Percentiles rank a stretch among this genome's conserved stretches.
phyloP scores from a whole-genome alignment of 371 early-diverging fungal genomes.

The Mucor circinelloides region DNA sequence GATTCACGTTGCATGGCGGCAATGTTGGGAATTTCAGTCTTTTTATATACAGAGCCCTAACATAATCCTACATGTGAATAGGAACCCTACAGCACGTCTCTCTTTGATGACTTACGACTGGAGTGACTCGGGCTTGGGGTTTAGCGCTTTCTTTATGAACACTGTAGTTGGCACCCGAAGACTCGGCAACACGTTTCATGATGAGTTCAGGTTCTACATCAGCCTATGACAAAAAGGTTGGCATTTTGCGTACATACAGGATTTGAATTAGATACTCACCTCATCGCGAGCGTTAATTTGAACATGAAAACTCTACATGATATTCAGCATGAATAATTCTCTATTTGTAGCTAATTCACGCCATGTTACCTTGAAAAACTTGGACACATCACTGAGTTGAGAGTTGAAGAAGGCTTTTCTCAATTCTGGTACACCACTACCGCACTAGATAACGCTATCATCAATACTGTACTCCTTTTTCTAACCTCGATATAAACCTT shows the following conservation, averaged over 20 bases:
- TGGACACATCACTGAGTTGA: constrained; percentile 79
- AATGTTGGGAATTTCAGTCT: constrained; percentile 67
- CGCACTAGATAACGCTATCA: constrained; percentile 62
- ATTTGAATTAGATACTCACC: constrained; percentile 20
- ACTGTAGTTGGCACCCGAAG: constrained; percentile 90
- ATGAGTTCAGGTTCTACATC: constrained; percentile 85
- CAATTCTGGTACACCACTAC: constrained; percentile 90
- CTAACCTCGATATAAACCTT: constrained; percentile 9
- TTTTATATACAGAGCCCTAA: constrained; percentile 66
- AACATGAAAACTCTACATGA: constrained; percentile 77
- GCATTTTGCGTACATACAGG: neutral
- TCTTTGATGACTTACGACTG: constrained; percentile 45
- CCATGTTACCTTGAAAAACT: constrained; percentile 72
- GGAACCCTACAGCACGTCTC: neutral
- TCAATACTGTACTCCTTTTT: neutral
- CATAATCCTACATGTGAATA: neutral
- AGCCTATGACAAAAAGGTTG: constrained; percentile 33
- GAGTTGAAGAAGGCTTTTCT: constrained; percentile 88
- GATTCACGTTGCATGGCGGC: constrained; percentile 62
- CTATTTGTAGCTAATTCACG: neutral
- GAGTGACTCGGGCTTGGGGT: constrained; percentile 44
- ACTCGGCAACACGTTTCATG: constrained; percentile 83
- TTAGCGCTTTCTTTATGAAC: constrained; percentile 66
- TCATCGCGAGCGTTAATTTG: constrained; percentile 90
- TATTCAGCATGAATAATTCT: neutral